phyloP scores from a whole-genome alignment of 2,329 filamentous ascomycete genomes.

The Dothidotthia symphoricarpi region DNA sequence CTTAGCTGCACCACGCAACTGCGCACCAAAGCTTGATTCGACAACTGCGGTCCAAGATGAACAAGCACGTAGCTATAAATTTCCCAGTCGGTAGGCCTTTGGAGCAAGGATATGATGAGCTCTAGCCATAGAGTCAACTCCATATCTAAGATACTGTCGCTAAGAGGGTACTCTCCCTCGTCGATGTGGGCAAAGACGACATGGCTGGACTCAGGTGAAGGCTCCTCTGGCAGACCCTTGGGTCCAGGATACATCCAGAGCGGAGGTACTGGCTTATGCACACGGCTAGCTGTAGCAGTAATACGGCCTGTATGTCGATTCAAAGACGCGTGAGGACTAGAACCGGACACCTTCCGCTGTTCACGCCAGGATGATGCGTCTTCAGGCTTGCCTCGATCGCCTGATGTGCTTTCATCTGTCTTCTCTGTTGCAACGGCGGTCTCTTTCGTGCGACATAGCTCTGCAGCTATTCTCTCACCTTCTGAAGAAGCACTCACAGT shows the following conservation, averaged over 20 bases:
- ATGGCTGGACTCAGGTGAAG: constrained; percentile 49
- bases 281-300: constrained; percentile 25
- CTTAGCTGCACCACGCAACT: constrained; percentile 72
- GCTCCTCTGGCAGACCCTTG: constrained; percentile 55
- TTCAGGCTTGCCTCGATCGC: constrained; percentile 28
- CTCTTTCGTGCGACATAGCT: constrained; percentile 64
- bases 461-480: constrained; percentile 68
- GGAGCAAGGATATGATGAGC: constrained; percentile 69
- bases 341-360: constrained; percentile 31
- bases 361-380: constrained; percentile 30
- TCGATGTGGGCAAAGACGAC: constrained; percentile 52
- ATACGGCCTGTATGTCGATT: constrained; percentile 30
- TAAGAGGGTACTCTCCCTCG: constrained; percentile 31
- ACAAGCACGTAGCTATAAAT: constrained; percentile 87
- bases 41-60: constrained; percentile 81
- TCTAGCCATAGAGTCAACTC: constrained; percentile 66
- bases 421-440: constrained; percentile 48
- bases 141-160: constrained; percentile 49
- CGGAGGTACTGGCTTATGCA: constrained; percentile 39
- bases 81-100: constrained; percentile 80
- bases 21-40: constrained; percentile 82
- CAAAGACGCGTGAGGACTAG: constrained; percentile 35
- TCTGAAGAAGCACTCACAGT: constrained; percentile 70
- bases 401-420: constrained; percentile 39
- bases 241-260: constrained; percentile 60